Conservation (phyloP, 345 rosid genomes). For the Iberis pinnata region DNA sequence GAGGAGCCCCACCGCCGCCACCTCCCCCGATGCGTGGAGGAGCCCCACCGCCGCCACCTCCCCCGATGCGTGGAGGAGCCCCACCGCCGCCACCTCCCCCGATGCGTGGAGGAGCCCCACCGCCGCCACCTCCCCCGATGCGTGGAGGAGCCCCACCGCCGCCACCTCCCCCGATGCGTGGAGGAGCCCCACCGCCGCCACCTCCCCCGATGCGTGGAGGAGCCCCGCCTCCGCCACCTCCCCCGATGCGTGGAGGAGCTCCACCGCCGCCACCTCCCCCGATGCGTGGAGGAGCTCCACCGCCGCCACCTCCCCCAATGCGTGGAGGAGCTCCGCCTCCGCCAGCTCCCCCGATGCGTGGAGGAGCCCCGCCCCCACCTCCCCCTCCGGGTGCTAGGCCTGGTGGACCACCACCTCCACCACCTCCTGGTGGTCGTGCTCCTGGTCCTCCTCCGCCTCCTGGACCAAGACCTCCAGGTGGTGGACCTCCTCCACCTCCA, state of each 20-base stretch:
- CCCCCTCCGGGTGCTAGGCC: constrained; percentile 34
- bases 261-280: constrained; percentile 45
- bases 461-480: constrained; percentile 62
- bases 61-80: constrained; percentile 19
- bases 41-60: constrained; percentile 30
- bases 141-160: constrained; percentile 25
- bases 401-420: constrained; percentile 54
- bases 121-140: constrained; percentile 25
- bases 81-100: constrained; percentile 66
- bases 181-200: constrained; percentile 37
- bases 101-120: too few relatives aligned
- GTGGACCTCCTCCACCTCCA: constrained; percentile 75
- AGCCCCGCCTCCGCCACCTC: constrained; percentile 35
- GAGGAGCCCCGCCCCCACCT: constrained; percentile 43
- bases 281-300: constrained; percentile 30
- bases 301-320: constrained; percentile 41
- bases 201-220: constrained; percentile 18
- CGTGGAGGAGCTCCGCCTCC: constrained; percentile 43
- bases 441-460: constrained; percentile 58
- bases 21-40: constrained; percentile 16
- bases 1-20: constrained; percentile 30
- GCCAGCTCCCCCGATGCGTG: constrained; percentile 35
- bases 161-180: constrained; percentile 23
- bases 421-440: constrained; percentile 54
- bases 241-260: constrained; percentile 20